These are phyloP conservation scores for Cerrena zonata DNA, from an alignment of 1,284 basidiomycete species.

Conservation along the genomic window DNA sequence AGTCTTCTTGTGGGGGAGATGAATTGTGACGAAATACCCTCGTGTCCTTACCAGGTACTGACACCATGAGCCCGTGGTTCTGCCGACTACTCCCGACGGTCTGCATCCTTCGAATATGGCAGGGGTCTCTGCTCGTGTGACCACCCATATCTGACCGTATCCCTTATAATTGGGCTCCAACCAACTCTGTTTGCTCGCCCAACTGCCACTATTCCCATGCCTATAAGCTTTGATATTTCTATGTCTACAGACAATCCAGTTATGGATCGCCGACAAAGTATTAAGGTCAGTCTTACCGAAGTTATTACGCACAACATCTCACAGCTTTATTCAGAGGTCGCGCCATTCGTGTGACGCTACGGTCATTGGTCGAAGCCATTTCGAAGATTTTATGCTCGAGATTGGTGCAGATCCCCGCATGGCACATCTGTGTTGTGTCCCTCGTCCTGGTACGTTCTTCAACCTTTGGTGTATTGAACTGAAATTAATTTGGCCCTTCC, in stretches of 20 bases:
- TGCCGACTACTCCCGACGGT: conserved; percentile 21
- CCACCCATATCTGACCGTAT: conserved; percentile 12
- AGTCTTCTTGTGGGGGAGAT: background rate
- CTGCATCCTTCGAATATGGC: conserved; percentile 18
- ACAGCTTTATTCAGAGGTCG: conserved; percentile 5
- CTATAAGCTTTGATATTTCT: background rate
- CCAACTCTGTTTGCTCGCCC: background rate
- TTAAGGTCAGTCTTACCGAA: conserved; percentile 9
- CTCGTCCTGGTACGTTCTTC: conserved; percentile 16
- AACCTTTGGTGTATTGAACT: background rate
- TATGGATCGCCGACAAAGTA: conserved; percentile 8
- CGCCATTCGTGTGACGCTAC: conserved; percentile 14
- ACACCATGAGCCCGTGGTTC: conserved; percentile 19
- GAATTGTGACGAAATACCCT: background rate
- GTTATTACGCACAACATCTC: background rate
- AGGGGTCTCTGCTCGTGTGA: conserved; percentile 22
- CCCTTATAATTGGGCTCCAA: conserved; percentile 6
- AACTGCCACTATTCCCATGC: background rate
- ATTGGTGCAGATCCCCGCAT: conserved; percentile 18
- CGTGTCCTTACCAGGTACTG: background rate
- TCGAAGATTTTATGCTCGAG: conserved; percentile 25
- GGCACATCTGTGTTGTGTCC: conserved; percentile 22
- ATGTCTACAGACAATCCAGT: background rate
- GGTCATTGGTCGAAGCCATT: conserved; percentile 12
- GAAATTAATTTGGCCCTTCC: background rate